These are phyloP conservation scores for Pythium aphanidermatum DNA, from an alignment of 352 stramenopile species.

Conservation along the genomic window DNA sequence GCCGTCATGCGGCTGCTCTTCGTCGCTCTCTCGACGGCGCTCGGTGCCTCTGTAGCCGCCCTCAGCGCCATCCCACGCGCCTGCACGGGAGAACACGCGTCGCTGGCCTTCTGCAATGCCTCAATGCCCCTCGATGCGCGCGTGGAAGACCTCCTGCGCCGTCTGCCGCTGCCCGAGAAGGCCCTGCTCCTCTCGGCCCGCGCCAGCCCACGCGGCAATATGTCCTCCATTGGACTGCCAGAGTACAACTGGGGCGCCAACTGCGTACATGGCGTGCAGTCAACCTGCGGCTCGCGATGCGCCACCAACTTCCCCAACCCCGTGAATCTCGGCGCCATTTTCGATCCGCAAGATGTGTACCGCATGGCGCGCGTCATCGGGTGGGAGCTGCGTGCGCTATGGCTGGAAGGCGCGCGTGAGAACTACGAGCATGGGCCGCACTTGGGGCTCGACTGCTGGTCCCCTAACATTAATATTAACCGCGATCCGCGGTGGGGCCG, in stretches of 20 bases:
- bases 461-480: slow-evolving; percentile 95
- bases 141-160: slow-evolving; percentile 71
- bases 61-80: slow-evolving; percentile 45
- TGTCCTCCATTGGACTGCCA: slow-evolving; percentile 76
- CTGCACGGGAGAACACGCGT: slow-evolving; percentile 25
- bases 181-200: slow-evolving; percentile 61
- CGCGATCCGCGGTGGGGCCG: slow-evolving; percentile 92
- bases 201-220: slow-evolving; percentile 57
- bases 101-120: slow-evolving; percentile 76
- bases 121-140: slow-evolving; percentile 47
- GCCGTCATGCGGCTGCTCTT: no score
- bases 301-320: slow-evolving; percentile 91
- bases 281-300: slow-evolving; percentile 64
- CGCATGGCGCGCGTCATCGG: slow-evolving; percentile 87
- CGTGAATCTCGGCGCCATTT: slow-evolving; percentile 83
- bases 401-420: slow-evolving; percentile 68
- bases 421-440: slow-evolving; percentile 59
- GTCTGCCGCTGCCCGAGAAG: slow-evolving; percentile 69
- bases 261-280: slow-evolving; percentile 89
- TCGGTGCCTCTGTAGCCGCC: background rate
- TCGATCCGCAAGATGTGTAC: slow-evolving; percentile 74
- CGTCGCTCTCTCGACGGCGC: no score
- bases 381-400: slow-evolving; percentile 71
- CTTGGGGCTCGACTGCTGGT: slow-evolving; percentile 90
- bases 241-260: slow-evolving; percentile 94